Percentiles rank a stretch among this genome's conserved stretches.
These are phyloP conservation scores for Pyrenophora seminiperda DNA, from an alignment of 2,329 filamentous ascomycete species.

Conservation along the genomic window DNA sequence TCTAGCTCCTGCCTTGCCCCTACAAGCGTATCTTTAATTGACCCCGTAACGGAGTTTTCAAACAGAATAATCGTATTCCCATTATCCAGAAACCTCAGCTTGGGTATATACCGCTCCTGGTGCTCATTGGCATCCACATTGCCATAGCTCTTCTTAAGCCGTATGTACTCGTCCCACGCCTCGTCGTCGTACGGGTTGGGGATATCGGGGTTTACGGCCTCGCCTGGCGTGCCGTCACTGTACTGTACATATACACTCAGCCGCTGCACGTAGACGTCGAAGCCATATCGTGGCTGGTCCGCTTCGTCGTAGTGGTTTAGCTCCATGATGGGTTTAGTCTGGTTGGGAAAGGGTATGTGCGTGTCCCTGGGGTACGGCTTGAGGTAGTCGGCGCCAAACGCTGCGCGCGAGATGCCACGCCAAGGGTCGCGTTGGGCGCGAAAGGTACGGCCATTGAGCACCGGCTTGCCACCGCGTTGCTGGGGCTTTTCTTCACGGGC, in stretches of 20 bases:
- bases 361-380: slow-evolving; percentile 49
- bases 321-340: slow-evolving; percentile 55
- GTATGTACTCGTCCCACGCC: slow-evolving; percentile 42
- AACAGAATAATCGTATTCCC: slow-evolving; percentile 58
- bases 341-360: slow-evolving; percentile 22
- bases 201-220: slow-evolving; percentile 50
- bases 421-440: slow-evolving; percentile 57
- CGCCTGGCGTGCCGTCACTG: slow-evolving; percentile 49
- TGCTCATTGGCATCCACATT: slow-evolving; percentile 36
- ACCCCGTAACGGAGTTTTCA: slow-evolving; percentile 56
- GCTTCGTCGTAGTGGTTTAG: slow-evolving; percentile 55
- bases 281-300: slow-evolving; percentile 53
- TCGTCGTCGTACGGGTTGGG: slow-evolving; percentile 53
- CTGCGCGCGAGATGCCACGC: slow-evolving; percentile 56
- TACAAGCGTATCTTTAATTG: slow-evolving; percentile 57
- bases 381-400: slow-evolving; percentile 60
- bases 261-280: slow-evolving; percentile 58
- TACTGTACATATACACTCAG: slow-evolving; percentile 58
- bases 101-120: slow-evolving; percentile 48
- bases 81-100: slow-evolving; percentile 55
- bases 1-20: slow-evolving; percentile 58
- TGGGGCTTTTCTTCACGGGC: slow-evolving; percentile 55
- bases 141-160: slow-evolving; percentile 38
- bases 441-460: slow-evolving; percentile 59
- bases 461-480: slow-evolving; percentile 56